These are phyloP conservation scores for Fomitopsis palustris DNA, from an alignment of 1,284 basidiomycete genomes.

Conservation along the genomic window DNA sequence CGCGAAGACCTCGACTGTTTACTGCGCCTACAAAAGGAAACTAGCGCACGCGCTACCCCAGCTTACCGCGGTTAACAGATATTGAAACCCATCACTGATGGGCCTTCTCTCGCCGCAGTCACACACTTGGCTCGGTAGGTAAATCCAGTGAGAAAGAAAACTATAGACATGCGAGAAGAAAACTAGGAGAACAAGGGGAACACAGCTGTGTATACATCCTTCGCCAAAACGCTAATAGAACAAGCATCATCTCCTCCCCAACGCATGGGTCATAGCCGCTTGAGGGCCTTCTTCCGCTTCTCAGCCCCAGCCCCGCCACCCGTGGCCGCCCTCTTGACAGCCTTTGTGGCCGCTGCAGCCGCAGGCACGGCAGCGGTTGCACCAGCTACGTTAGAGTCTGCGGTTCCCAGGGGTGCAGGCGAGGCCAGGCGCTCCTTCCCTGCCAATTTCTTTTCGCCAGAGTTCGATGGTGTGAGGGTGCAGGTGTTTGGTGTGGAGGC, in stretches of 20 bases:
- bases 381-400: constrained; percentile 59
- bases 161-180: neutral
- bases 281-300: constrained; percentile 83
- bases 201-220: neutral
- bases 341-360: constrained; percentile 43
- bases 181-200: neutral
- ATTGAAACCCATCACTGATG: neutral
- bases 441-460: constrained; percentile 44
- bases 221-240: neutral
- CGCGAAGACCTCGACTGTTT: neutral
- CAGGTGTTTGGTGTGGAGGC: constrained; percentile 37
- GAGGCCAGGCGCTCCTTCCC: constrained; percentile 57
- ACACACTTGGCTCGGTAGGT: too few relatives aligned
- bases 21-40: neutral
- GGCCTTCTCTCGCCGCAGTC: neutral
- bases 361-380: constrained; percentile 28
- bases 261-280: constrained; percentile 49
- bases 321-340: constrained; percentile 64
- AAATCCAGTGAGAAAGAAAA: neutral
- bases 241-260: constrained; percentile 17
- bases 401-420: constrained; percentile 60
- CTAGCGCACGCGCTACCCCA: neutral
- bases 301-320: constrained; percentile 52
- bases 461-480: constrained; percentile 28
- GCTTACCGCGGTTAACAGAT: neutral